Percentiles rank a stretch among this genome's conserved stretches.
These are phyloP conservation scores for Aspergillus ostianus DNA, from an alignment of 495 filamentous ascomycete genomes.

Conservation along the genomic window DNA sequence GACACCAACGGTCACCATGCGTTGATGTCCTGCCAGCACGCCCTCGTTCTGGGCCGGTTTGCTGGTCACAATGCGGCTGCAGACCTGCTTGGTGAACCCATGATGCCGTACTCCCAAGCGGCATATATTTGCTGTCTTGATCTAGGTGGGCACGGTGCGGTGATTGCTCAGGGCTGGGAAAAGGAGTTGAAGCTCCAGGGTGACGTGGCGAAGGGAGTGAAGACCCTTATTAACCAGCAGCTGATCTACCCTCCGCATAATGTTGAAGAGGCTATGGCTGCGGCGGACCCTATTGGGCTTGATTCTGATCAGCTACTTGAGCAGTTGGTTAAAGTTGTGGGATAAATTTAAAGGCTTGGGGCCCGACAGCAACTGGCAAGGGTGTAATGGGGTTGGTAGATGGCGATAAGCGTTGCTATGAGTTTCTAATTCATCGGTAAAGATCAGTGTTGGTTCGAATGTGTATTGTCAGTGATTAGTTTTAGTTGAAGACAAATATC, in stretches of 20 bases:
- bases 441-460: too few relatives aligned
- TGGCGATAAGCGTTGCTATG: too few relatives aligned
- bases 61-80: constrained; percentile 33
- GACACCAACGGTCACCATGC: constrained; percentile 17
- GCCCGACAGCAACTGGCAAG: too few relatives aligned
- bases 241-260: constrained; percentile 25
- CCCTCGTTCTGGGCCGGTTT: constrained; percentile 26
- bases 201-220: constrained; percentile 21
- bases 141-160: constrained; percentile 21
- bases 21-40: constrained; percentile 36
- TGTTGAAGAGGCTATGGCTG: constrained; percentile 16
- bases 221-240: constrained; percentile 21
- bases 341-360: constrained; percentile 1
- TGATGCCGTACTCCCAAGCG: constrained; percentile 19
- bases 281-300: constrained; percentile 17
- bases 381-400: too few relatives aligned
- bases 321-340: constrained; percentile 13
- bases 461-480: too few relatives aligned
- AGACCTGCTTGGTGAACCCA: constrained; percentile 17
- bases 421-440: too few relatives aligned
- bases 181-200: constrained; percentile 12
- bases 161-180: constrained; percentile 24
- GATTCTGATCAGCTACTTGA: constrained; percentile 17
- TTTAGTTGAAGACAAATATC: too few relatives aligned
- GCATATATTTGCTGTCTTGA: constrained; percentile 24